Base-by-base conservation (phyloP, 2,329 filamentous ascomycete species). In the Nemania sp. region DNA sequence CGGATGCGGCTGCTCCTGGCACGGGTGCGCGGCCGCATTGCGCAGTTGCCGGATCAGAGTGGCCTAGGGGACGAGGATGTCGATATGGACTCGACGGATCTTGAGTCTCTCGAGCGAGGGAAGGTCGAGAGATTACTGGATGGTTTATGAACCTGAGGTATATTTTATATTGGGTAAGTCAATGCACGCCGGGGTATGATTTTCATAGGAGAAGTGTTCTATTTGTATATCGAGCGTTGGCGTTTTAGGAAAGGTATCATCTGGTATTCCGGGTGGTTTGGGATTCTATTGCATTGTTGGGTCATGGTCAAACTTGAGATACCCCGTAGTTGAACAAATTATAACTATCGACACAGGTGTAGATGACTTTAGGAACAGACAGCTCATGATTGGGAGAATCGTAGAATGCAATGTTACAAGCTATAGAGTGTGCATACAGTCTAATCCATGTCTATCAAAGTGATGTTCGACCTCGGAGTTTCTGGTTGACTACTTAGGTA, bases 1-100 rank as follows among this genome's bases (percentile, higher is more conserved):
- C 86, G 85, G 69, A 92, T 90, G 85, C 85, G 89, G 38, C 82
- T 89, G 71, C 78, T 93, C 69, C 82, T 91, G 62, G 84, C 85
- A 0, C 83, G 89, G 27, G 88, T 91, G 0, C 84, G 85, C 4
- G 87, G 84, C 1, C 83, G 87, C 22, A 81, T 90, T 0, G 81
- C 78, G 13, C 75, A 77, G 64, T 65, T 86, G 18, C 77, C 79
- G 6, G 74, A 74, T 43, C 66, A 69, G 20, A 68, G 35, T 1
- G n/a, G 11, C 3, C 52, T 35, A 3, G 13, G 18, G 0, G 58
- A 43, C 0, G 66, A 49, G 8, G 64, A 56, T 3, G 35, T 5
- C 32, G 65, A 41, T 8, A 55, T 55, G 13, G 72, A 72, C n/a
- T 68, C 75, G 8, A 75, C 80, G 49, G 79, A 81, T 54, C 69